phyloP scores from a whole-genome alignment of 148 eudicot species.

The Agrostemma githago region DNA sequence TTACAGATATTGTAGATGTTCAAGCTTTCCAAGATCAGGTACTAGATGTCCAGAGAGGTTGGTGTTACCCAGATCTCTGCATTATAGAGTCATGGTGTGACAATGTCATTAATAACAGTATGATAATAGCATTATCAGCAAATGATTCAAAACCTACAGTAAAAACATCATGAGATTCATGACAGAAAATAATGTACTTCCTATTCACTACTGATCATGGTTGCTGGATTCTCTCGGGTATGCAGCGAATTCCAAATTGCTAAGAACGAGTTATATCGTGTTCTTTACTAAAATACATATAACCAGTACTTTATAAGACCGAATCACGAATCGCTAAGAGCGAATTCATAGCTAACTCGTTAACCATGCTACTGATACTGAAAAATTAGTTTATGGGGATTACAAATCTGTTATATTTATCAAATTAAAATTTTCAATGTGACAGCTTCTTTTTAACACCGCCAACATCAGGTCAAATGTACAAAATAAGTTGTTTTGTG shows the following conservation, averaged over 20 bases:
- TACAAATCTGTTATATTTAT: neutral
- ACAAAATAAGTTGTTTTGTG: too few relatives aligned
- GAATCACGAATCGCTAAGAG: too few relatives aligned
- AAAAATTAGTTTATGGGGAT: neutral
- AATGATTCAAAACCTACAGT: neutral
- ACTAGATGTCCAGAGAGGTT: conserved; percentile 85
- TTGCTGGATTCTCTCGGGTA: too few relatives aligned
- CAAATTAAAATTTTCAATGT: too few relatives aligned
- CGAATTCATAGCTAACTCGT: too few relatives aligned
- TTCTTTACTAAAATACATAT: too few relatives aligned
- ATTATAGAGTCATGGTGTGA: conserved; percentile 11
- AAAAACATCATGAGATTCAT: neutral
- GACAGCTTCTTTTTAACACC: neutral
- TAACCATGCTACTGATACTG: too few relatives aligned
- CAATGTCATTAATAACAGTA: neutral
- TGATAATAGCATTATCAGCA: neutral
- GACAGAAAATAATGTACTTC: neutral
- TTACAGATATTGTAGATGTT: conserved; percentile 85
- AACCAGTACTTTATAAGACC: too few relatives aligned
- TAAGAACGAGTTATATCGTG: too few relatives aligned
- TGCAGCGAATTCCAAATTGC: neutral
- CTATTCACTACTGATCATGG: too few relatives aligned
- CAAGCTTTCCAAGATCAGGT: conserved; percentile 82
- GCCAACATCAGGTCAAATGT: too few relatives aligned
- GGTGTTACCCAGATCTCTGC: conserved; percentile 89